These are phyloP conservation scores for Piper longum DNA, from an alignment of 164 flowering plant species.

Conservation along the genomic window DNA sequence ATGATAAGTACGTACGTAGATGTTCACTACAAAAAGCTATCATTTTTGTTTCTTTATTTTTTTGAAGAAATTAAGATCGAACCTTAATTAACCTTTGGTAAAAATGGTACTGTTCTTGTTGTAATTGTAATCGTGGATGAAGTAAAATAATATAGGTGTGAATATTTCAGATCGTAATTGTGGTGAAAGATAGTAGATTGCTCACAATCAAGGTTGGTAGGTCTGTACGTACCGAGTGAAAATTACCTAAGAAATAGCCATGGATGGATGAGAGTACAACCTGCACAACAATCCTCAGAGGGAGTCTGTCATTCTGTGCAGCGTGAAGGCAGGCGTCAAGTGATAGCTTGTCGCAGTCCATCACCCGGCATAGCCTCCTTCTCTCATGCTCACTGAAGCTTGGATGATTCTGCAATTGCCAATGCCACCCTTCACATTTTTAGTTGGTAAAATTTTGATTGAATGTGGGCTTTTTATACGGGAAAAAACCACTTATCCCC, in stretches of 20 bases:
- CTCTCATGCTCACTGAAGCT: slow-evolving; percentile 53
- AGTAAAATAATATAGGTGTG: too few relatives aligned
- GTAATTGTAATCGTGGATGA: too few relatives aligned
- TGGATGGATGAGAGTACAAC: slow-evolving; percentile 14
- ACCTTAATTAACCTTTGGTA: too few relatives aligned
- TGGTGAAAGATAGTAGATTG: too few relatives aligned
- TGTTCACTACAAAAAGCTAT: too few relatives aligned
- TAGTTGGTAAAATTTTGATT: neutral
- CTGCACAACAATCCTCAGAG: slow-evolving; percentile 62
- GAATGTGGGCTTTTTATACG: neutral
- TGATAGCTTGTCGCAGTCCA: slow-evolving; percentile 69
- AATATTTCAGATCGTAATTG: too few relatives aligned
- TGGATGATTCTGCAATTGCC: slow-evolving; percentile 45
- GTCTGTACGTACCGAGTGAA: too few relatives aligned
- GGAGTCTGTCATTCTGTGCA: slow-evolving; percentile 83
- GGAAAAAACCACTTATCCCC: neutral
- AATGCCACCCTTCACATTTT: neutral
- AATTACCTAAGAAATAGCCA: too few relatives aligned
- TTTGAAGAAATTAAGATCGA: too few relatives aligned
- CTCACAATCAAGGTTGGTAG: too few relatives aligned
- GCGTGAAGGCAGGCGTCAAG: slow-evolving; percentile 82
- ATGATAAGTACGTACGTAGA: neutral
- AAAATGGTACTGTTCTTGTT: too few relatives aligned
- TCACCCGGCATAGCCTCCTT: slow-evolving; percentile 54
- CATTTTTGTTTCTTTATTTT: too few relatives aligned